A percentile compares a stretch with the other conserved stretches of the same genome.
Conservation (phyloP, 768 basidiomycete species). For the Cystobasidium onofrii region DNA sequence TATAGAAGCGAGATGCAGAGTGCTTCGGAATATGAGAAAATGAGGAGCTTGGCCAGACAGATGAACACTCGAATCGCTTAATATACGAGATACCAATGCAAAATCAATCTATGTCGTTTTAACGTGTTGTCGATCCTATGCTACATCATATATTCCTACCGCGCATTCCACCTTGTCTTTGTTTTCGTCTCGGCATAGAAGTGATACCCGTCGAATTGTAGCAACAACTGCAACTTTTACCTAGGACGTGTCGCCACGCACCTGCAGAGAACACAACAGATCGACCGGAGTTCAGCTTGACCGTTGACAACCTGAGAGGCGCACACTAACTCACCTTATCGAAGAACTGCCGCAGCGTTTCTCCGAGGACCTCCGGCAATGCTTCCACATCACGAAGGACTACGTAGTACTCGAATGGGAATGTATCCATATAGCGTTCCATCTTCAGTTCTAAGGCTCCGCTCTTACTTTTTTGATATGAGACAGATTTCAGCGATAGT, state of each 20-base stretch:
- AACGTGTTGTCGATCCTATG: too few relatives aligned
- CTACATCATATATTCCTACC: background rate
- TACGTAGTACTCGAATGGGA: conserved; percentile 96
- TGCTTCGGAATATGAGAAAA: background rate
- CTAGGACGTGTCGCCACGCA: background rate
- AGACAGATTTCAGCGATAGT: conserved; percentile 81
- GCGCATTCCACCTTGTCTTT: background rate
- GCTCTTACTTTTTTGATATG: conserved; percentile 61
- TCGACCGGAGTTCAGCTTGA: background rate
- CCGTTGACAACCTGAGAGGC: background rate
- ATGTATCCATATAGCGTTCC: conserved; percentile 82
- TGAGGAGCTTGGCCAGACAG: background rate
- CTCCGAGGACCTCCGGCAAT: conserved; percentile 77
- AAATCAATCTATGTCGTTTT: background rate
- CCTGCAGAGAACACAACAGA: background rate
- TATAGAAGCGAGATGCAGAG: conserved; percentile 43
- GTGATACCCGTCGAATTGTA: background rate
- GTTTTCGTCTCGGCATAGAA: background rate
- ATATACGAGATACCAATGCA: background rate
- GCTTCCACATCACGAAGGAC: conserved; percentile 84
- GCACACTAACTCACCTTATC: conserved; percentile 33
- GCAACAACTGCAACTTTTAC: background rate
- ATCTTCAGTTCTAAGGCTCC: conserved; percentile 79
- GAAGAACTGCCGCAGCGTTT: conserved; percentile 71
- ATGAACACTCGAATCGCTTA: background rate